Conservation (phyloP, 2,329 filamentous ascomycete genomes). For the Pestalotiopsis sp. region DNA sequence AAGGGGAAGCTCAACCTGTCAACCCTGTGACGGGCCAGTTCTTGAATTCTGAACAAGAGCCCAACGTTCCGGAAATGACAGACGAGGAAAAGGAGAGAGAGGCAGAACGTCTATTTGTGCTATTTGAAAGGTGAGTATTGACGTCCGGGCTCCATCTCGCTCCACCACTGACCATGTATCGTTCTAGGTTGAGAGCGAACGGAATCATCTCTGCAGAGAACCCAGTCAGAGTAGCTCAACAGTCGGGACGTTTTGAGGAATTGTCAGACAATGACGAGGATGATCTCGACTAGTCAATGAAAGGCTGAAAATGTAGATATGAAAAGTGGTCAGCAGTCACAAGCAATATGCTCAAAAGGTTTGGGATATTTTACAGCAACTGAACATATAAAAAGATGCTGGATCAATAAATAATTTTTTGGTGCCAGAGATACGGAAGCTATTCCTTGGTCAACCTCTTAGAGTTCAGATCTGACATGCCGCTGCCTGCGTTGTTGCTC, state of each 20-base stretch:
- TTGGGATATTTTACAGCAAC: no score
- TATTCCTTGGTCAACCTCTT: no score
- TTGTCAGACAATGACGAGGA: constrained; percentile 41
- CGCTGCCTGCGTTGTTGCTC: no score
- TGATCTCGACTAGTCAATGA: constrained; percentile 25
- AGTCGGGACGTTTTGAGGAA: constrained; percentile 69
- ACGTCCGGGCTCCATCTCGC: neutral
- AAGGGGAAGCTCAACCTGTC: constrained; percentile 46
- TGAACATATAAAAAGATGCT: no score
- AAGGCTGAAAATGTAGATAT: neutral
- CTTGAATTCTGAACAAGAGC: constrained; percentile 65
- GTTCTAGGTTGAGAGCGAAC: constrained; percentile 31
- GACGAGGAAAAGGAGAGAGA: constrained; percentile 90
- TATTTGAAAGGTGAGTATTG: constrained; percentile 77
- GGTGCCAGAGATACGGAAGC: no score
- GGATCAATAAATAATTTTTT: no score
- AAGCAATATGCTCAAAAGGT: no score
- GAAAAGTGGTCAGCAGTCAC: no score
- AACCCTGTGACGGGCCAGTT: constrained; percentile 91
- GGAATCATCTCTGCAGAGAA: constrained; percentile 72
- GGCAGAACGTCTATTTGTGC: constrained; percentile 84
- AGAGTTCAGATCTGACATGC: no score
- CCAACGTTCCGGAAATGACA: constrained; percentile 75
- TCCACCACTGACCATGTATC: neutral
- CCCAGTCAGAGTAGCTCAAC: constrained; percentile 64